Percentiles rank a stretch among this genome's conserved stretches.
Conservation (phyloP, 345 rosid genomes). For the Salix brachista region DNA sequence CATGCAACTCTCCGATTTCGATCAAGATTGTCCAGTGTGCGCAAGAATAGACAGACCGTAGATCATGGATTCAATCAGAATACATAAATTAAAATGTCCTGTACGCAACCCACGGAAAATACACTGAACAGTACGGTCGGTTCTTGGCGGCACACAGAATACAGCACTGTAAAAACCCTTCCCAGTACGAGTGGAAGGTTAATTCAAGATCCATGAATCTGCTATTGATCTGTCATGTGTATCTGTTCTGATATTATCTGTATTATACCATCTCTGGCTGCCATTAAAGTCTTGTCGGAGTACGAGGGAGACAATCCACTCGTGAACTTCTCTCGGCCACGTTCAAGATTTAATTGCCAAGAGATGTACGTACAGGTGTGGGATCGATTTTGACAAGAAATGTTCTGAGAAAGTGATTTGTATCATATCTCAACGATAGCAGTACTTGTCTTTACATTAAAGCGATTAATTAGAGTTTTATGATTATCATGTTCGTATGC, state of each 20-base stretch:
- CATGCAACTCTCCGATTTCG: not conserved
- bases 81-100: not conserved
- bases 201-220: not conserved
- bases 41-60: not conserved
- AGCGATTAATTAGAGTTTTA: not conserved
- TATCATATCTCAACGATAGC: not conserved
- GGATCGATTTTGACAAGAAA: not conserved
- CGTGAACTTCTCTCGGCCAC: constrained; percentile 32
- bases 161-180: not conserved
- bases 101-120: not conserved
- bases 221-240: not conserved
- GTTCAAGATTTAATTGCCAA: constrained; percentile 18
- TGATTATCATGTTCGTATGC: not conserved
- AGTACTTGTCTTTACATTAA: not conserved
- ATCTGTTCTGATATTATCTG: not conserved
- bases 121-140: not conserved
- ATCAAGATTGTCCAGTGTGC: not conserved
- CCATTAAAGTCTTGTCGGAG: constrained; percentile 28
- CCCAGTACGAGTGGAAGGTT: not conserved
- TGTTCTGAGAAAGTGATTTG: not conserved
- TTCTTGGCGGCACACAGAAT: not conserved
- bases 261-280: constrained; percentile 5
- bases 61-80: not conserved
- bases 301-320: constrained; percentile 43
- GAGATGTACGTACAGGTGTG: not conserved